Evolutionary conservation across 768 basidiomycete species (phyloP), one percentile per base, ranked within the genome.

Genomic region (Pisolithus tinctorius): DNA sequence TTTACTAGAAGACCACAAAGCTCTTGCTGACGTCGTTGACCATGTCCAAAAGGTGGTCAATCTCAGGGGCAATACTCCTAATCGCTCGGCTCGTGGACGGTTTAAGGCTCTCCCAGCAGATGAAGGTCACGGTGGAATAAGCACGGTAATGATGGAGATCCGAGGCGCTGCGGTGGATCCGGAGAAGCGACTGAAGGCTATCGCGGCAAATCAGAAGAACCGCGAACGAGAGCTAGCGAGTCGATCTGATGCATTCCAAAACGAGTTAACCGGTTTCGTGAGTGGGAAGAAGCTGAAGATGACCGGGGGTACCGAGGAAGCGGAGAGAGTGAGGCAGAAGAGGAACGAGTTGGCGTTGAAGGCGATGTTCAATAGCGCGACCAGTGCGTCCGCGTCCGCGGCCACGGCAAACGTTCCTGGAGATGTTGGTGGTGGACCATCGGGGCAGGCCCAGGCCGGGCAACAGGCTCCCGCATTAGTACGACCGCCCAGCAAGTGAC

Each of bases 271-370:
- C 42, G 91, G 88, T 4, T 97, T 98, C 68, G 93, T 99, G 48
- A 77, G 72, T 4, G 81, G 83, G 54, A 88, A 88, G 76, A 93
- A 87, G 72, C 70, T 99, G 66, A 90, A 83, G 76, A 86, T 93
- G 88, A 99, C 94, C 16, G 95, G 94, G 26, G 94, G 93, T 13
- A 87, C 91, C 23, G 91, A 94, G 67, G 92, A 95, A 71, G 79
- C 74, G 23, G 95, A 99, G 71, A 76, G 95, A 51, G 77, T 94
- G 58, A 74, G 94, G 59, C 87, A 93, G 74, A 82, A 81, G 64
- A 75, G 83, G 67, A 91, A 88, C 63, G 93, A 93, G 48, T 67
- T 82, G 71, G 84, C 90, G 20, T 70, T 98, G 57, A 93, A 86
- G 72, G 88, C 88, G 29, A 95, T 97, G 90, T 93, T 93, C 63